A percentile compares a stretch with the other conserved stretches of the same genome.
phyloP scores from a whole-genome alignment of 1,139 yeast species.

The Geotrichum macrosporum region DNA sequence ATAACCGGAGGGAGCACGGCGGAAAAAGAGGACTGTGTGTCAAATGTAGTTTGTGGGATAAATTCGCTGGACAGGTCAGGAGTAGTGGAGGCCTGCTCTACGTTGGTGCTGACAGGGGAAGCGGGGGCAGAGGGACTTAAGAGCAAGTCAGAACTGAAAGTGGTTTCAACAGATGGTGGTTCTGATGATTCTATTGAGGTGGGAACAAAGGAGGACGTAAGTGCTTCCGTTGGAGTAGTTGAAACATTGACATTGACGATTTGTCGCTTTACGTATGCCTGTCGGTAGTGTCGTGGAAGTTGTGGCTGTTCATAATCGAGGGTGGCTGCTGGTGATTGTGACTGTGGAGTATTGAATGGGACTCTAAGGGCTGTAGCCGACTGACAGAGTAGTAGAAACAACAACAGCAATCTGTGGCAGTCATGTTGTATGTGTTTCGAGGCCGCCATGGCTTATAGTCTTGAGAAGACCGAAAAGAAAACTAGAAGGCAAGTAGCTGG shows the following conservation, averaged over 20 bases:
- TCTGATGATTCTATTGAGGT: too few relatives aligned
- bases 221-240: background rate
- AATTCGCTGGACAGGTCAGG: conserved; percentile 1
- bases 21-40: too few relatives aligned
- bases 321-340: background rate
- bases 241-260: conserved; percentile 14
- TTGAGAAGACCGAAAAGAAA: background rate
- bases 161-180: background rate
- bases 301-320: background rate
- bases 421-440: background rate
- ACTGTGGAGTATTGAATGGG: background rate
- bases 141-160: conserved; percentile 4
- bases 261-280: conserved; percentile 8
- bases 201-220: background rate
- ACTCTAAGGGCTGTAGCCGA: background rate
- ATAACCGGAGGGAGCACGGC: background rate
- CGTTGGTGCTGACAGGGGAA: background rate
- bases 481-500: background rate
- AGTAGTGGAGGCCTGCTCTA: conserved; percentile 5
- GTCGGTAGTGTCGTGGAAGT: conserved; percentile 10
- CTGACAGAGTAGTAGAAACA: background rate
- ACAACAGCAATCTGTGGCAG: conserved; percentile 2
- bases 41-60: background rate
- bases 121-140: background rate
- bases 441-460: conserved; percentile 5